Conservation (phyloP, 768 basidiomycete genomes). For the Boletus subparvulus region DNA sequence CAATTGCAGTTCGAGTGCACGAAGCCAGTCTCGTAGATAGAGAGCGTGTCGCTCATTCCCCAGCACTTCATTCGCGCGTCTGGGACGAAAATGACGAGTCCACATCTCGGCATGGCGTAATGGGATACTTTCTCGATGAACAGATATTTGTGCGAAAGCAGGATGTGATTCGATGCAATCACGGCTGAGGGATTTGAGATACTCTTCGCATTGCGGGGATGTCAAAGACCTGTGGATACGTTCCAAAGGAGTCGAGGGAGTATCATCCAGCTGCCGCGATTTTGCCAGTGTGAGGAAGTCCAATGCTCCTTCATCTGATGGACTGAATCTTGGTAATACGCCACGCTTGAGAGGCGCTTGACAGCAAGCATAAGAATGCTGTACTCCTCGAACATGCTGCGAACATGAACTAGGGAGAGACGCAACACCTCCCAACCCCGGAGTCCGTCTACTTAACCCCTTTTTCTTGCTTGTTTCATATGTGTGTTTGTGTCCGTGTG, state of each 20-base stretch:
- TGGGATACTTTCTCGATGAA: constrained; percentile 8
- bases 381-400: constrained; percentile 65
- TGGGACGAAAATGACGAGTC: constrained; percentile 76
- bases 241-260: neutral
- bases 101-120: constrained; percentile 49
- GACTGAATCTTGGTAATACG: neutral
- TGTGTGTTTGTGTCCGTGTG: neutral
- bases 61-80: constrained; percentile 68
- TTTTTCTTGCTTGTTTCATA: constrained; percentile 5
- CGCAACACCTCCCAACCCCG: constrained; percentile 15
- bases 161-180: constrained; percentile 43
- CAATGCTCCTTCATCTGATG: constrained; percentile 7
- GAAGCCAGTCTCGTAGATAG: constrained; percentile 78
- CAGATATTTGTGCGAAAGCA: constrained; percentile 45
- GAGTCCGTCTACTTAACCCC: neutral
- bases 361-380: constrained; percentile 37
- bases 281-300: constrained; percentile 19
- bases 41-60: constrained; percentile 71
- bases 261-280: neutral
- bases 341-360: constrained; percentile 11
- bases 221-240: constrained; percentile 9
- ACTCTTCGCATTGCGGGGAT: constrained; percentile 15
- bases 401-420: constrained; percentile 50
- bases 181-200: constrained; percentile 9
- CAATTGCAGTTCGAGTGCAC: constrained; percentile 62